Evolutionary conservation across 345 rosid genomes (phyloP).

Genomic region (Raphanus sativus): DNA sequence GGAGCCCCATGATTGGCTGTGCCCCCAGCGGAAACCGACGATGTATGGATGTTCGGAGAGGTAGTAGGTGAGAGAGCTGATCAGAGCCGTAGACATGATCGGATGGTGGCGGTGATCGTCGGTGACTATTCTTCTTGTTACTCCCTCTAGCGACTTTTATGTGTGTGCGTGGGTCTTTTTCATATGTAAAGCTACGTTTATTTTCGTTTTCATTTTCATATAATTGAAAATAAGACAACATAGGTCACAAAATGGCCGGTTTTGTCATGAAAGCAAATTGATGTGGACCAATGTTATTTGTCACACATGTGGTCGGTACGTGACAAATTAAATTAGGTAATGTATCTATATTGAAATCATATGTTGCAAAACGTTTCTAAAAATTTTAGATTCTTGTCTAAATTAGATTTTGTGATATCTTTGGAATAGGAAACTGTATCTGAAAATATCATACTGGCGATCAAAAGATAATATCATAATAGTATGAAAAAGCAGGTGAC

Average conservation of each 20-base stretch:
- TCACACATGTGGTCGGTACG: constrained; percentile 19
- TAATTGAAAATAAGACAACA: constrained; percentile 18
- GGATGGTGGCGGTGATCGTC: constrained; percentile 26
- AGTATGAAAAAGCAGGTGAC: background rate
- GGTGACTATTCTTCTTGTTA: constrained; percentile 19
- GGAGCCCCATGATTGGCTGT: constrained; percentile 81
- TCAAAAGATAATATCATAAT: background rate
- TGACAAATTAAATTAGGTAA: constrained; percentile 7
- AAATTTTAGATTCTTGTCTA: background rate
- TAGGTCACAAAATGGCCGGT: constrained; percentile 18
- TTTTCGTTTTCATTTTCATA: background rate
- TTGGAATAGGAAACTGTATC: background rate
- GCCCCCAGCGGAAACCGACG: constrained; percentile 83
- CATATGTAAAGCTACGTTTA: background rate
- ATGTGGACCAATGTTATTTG: constrained; percentile 23
- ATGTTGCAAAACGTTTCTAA: background rate
- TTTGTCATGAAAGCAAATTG: constrained; percentile 23
- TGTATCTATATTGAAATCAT: background rate
- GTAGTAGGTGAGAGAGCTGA: constrained; percentile 48
- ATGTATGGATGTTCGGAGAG: constrained; percentile 81
- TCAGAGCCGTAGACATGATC: constrained; percentile 29
- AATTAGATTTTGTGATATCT: background rate
- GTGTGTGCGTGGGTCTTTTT: constrained; percentile 22
- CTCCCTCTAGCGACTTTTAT: constrained; percentile 2
- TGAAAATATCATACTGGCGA: background rate